A percentile compares a stretch with the other conserved stretches of the same genome.
These are phyloP conservation scores for Chenopodium suecicum DNA, from an alignment of 148 eudicot genomes.

Conservation along the genomic window DNA sequence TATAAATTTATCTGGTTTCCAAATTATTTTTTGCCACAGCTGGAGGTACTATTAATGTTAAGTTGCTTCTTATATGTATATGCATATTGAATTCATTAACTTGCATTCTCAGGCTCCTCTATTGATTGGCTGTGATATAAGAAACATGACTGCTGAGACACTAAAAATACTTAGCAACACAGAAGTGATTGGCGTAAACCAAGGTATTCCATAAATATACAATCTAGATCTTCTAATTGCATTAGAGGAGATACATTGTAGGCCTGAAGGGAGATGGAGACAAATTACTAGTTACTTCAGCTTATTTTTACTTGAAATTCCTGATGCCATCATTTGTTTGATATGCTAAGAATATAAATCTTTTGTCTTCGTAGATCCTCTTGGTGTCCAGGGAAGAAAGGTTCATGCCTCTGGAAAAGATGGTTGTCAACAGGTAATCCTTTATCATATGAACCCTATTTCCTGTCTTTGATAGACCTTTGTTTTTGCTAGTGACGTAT, in stretches of 20 bases:
- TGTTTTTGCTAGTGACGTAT: not conserved
- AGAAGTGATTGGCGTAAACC: conserved; percentile 90
- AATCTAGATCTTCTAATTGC: not conserved
- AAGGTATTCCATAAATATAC: conserved; percentile 47
- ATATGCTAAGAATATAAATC: not conserved
- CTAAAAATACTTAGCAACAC: conserved; percentile 62
- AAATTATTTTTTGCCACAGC: not conserved
- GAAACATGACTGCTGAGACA: conserved; percentile 92
- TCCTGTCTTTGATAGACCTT: not conserved
- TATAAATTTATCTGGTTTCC: not conserved
- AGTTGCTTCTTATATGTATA: not conserved
- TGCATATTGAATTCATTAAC: not conserved
- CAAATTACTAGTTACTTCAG: not conserved
- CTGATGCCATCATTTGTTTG: not conserved
- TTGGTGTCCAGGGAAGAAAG: conserved; percentile 96
- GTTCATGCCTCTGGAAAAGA: conserved; percentile 54
- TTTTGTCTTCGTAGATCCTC: conserved; percentile 50
- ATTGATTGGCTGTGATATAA: conserved; percentile 88
- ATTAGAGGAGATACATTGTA: not conserved
- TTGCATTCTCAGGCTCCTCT: conserved; percentile 71
- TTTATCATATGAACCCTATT: not conserved
- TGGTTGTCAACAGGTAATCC: conserved; percentile 73
- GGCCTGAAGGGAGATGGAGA: not conserved
- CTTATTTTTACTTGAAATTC: conserved; percentile 4
- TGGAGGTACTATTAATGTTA: not conserved